These are phyloP conservation scores for Dendrobium catenatum DNA, from an alignment of 106 monocot genomes.

Conservation along the genomic window DNA sequence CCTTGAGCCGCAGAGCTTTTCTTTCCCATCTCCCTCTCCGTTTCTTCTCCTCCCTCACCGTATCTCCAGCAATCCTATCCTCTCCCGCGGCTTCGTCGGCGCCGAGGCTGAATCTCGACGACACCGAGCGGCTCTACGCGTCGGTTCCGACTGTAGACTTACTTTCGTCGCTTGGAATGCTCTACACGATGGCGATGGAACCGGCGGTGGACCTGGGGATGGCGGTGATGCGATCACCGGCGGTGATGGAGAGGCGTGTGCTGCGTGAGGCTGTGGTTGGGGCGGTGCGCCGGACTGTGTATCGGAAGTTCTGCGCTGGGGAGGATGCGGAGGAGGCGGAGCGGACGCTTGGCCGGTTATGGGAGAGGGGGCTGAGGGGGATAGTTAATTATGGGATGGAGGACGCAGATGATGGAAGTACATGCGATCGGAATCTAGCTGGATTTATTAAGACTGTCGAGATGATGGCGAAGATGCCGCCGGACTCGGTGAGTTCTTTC, in stretches of 20 bases:
- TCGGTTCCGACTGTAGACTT: slow-evolving; percentile 30
- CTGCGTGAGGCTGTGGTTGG: slow-evolving; percentile 21
- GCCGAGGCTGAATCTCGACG: slow-evolving; percentile 26
- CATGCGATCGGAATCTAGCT: slow-evolving; percentile 53
- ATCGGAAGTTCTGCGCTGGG: slow-evolving; percentile 78
- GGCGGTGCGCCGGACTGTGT: slow-evolving; percentile 48
- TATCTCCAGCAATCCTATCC: background rate
- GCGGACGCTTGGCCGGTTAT: slow-evolving; percentile 38
- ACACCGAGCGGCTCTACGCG: slow-evolving; percentile 55
- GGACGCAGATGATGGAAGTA: slow-evolving; percentile 56
- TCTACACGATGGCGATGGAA: slow-evolving; percentile 36
- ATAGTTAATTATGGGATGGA: slow-evolving; percentile 85
- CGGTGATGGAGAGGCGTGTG: slow-evolving; percentile 17
- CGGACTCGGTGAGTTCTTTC: slow-evolving; percentile 46
- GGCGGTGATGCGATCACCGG: slow-evolving; percentile 35
- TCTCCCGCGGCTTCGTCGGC: background rate
- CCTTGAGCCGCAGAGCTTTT: background rate
- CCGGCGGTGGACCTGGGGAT: slow-evolving; percentile 58
- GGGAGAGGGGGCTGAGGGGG: slow-evolving; percentile 50
- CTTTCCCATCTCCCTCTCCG: background rate
- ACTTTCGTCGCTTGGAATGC: slow-evolving; percentile 27
- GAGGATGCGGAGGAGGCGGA: slow-evolving; percentile 47
- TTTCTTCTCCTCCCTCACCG: background rate
- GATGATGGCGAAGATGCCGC: slow-evolving; percentile 41
- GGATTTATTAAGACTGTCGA: slow-evolving; percentile 64